These are phyloP conservation scores for Saccharum officinarum DNA, from an alignment of 176 grass and related monocot genomes.

Conservation along the genomic window DNA sequence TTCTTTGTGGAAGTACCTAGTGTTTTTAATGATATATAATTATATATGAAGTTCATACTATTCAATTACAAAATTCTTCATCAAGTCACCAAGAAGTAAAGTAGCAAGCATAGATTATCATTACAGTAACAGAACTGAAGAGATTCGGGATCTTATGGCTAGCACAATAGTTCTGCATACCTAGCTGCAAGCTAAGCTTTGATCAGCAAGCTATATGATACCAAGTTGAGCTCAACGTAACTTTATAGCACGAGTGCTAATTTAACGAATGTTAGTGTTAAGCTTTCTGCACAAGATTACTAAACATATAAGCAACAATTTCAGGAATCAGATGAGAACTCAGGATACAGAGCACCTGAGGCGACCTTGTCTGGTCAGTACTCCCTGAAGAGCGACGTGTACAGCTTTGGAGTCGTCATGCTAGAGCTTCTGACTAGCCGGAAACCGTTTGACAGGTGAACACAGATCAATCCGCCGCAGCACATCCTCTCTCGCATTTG, in stretches of 20 bases:
- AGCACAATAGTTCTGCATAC: neutral
- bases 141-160: neutral
- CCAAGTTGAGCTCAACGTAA: neutral
- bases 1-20: neutral
- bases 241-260: neutral
- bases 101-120: neutral
- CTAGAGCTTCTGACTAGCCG: slow-evolving; percentile 86
- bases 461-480: neutral
- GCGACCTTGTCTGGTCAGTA: slow-evolving; percentile 69
- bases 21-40: neutral
- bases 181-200: slow-evolving; percentile 10
- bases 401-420: slow-evolving; percentile 96
- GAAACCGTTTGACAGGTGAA: slow-evolving; percentile 84
- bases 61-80: neutral
- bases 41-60: neutral
- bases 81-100: neutral
- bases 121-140: slow-evolving; percentile 2
- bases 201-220: neutral
- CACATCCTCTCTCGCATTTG: neutral
- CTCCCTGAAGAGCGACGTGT: slow-evolving; percentile 90
- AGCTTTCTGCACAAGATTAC: neutral
- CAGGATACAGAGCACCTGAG: slow-evolving; percentile 80
- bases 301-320: slow-evolving; percentile 1
- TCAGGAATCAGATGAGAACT: slow-evolving; percentile 65
- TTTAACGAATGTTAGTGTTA: neutral